These are phyloP conservation scores for Trypanosoma melophagium DNA, from an alignment of 208 protist genomes.

Conservation along the genomic window DNA sequence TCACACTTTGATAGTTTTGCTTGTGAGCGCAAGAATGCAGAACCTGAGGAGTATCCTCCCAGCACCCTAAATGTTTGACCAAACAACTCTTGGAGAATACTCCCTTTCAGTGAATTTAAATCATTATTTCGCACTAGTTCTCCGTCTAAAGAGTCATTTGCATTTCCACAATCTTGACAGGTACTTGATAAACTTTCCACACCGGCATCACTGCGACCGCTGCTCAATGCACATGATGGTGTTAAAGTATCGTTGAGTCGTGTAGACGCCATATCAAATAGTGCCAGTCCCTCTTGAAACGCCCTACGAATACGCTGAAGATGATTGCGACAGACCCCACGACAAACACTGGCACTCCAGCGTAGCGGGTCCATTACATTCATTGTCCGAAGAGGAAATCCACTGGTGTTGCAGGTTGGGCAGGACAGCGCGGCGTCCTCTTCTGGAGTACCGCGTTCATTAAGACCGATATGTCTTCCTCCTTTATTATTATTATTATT, in stretches of 20 bases:
- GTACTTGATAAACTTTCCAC: conserved; percentile 1
- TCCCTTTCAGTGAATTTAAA: neutral
- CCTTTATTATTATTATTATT: too few species aligned
- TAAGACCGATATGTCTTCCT: conserved; percentile 22
- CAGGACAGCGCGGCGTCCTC: conserved; percentile 52
- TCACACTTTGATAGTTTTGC: conserved; percentile 39
- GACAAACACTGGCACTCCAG: conserved; percentile 87
- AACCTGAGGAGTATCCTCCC: conserved; percentile 41
- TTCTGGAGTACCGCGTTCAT: conserved; percentile 31
- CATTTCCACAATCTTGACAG: neutral
- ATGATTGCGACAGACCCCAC: conserved; percentile 84
- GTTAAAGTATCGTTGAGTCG: neutral
- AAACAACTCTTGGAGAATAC: conserved; percentile 59
- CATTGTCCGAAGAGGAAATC: conserved; percentile 82
- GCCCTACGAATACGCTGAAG: conserved; percentile 74
- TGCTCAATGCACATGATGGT: conserved; percentile 4
- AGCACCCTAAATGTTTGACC: conserved; percentile 51
- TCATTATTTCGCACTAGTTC: neutral
- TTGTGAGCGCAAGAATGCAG: conserved; percentile 24
- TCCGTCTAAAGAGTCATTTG: neutral
- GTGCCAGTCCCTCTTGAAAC: conserved; percentile 61
- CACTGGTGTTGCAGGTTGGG: conserved; percentile 58
- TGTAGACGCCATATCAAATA: conserved; percentile 43
- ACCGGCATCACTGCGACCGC: conserved; percentile 11
- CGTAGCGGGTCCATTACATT: conserved; percentile 93